A percentile compares a stretch with the other conserved stretches of the same genome.
phyloP scores from a whole-genome alignment of 225 moss, liverwort and hornwort species.

The Rhytidiadelphus loreus region DNA sequence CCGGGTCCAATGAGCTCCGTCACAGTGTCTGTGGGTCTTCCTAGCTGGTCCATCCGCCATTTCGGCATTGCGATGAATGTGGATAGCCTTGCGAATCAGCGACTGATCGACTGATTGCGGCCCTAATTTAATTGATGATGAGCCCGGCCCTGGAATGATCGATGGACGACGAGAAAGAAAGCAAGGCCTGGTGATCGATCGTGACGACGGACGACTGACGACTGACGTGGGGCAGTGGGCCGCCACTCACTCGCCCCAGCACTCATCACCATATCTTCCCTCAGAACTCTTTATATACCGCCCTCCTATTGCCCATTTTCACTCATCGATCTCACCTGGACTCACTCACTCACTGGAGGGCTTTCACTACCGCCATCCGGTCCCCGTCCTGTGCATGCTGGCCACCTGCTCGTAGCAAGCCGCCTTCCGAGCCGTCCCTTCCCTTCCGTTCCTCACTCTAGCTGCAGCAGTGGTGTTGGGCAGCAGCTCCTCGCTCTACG shows the following conservation, averaged over 20 bases:
- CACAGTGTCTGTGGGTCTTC: not conserved
- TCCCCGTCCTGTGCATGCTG: not conserved
- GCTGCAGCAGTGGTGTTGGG: not conserved
- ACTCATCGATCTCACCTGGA: not conserved
- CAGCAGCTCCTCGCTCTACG: not conserved
- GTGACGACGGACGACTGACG: not conserved
- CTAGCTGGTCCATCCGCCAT: not conserved
- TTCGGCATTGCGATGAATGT: not conserved
- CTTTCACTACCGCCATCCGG: not conserved
- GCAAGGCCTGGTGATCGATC: not conserved
- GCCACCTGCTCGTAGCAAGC: not conserved
- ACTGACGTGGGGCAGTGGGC: not conserved
- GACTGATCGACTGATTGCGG: not conserved
- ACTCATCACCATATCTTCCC: constrained; percentile 3
- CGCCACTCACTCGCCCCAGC: not conserved
- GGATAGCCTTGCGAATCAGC: not conserved
- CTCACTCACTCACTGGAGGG: not conserved
- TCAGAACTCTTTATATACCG: constrained; percentile 1
- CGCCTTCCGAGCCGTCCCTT: not conserved
- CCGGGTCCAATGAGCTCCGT: not conserved
- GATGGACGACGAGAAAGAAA: not conserved
- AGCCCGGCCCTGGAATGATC: not conserved
- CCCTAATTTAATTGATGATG: not conserved
- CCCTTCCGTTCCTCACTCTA: not conserved
- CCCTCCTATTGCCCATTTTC: not conserved